phyloP scores from a whole-genome alignment of 2,329 filamentous ascomycete species.

The Blumeria hordei region DNA sequence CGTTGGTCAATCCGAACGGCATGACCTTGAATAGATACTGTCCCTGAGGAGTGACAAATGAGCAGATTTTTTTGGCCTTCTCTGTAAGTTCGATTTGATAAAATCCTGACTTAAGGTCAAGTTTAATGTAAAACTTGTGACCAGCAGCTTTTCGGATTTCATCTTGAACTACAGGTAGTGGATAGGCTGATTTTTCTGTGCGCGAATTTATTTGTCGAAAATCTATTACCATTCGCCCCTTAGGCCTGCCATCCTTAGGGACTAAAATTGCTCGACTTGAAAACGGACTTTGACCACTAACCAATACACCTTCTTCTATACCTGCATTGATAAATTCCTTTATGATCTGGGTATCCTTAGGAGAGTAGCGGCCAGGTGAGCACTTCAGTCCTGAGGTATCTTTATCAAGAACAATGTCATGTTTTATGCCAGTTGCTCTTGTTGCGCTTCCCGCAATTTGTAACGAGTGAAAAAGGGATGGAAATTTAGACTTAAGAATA shows the following conservation, averaged over 20 bases:
- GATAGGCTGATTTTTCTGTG: neutral
- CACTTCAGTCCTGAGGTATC: neutral
- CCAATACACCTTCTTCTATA: neutral
- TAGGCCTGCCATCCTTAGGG: neutral
- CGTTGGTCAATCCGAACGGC: neutral
- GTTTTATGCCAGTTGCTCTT: neutral
- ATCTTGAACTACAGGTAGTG: neutral
- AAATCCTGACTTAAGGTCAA: slow-evolving; percentile 1
- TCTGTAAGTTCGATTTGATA: slow-evolving; percentile 1
- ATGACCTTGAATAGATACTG: neutral
- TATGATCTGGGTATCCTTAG: neutral
- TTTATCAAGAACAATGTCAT: neutral
- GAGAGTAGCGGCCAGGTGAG: neutral
- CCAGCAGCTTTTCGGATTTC: neutral
- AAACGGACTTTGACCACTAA: neutral
- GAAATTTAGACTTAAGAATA: neutral
- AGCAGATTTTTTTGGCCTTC: neutral
- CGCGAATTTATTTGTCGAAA: neutral
- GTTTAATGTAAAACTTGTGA: neutral
- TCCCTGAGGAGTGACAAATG: neutral
- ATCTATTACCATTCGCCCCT: neutral
- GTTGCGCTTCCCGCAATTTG: neutral
- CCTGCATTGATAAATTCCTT: neutral
- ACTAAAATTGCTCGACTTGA: neutral
- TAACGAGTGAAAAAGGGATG: neutral